A percentile compares a stretch with the other conserved stretches of the same genome.
These are phyloP conservation scores for Quambalaria eucalypti DNA, from an alignment of 1,284 basidiomycete genomes.

Conservation along the genomic window DNA sequence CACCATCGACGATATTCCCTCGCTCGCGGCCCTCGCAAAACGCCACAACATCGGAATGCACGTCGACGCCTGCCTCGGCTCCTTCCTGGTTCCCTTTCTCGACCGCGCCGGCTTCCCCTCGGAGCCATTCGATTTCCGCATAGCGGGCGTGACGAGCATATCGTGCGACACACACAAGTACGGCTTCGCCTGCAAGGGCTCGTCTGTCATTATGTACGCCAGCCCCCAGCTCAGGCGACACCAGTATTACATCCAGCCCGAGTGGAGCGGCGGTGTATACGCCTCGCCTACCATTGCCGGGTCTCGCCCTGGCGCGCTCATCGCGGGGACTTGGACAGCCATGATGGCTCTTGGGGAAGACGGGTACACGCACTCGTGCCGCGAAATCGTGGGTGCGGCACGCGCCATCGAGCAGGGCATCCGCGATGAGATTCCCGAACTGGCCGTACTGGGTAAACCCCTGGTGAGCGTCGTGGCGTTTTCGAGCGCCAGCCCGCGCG, in stretches of 20 bases:
- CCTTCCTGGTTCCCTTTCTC: conserved; percentile 48
- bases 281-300: conserved; percentile 33
- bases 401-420: conserved; percentile 63
- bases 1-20: conserved; percentile 68
- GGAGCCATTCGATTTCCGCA: conserved; percentile 43
- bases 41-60: conserved; percentile 74
- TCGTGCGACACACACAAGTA: conserved; percentile 47
- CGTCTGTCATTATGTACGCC: conserved; percentile 39
- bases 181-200: conserved; percentile 36
- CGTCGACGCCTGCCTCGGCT: conserved; percentile 53
- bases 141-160: conserved; percentile 43
- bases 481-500: conserved; percentile 52
- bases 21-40: conserved; percentile 67
- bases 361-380: conserved; percentile 86
- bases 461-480: conserved; percentile 86
- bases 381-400: conserved; percentile 67
- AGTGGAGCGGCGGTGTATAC: conserved; percentile 46
- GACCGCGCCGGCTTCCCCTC: conserved; percentile 33
- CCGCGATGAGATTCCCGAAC: conserved; percentile 58
- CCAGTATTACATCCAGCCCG: conserved; percentile 45
- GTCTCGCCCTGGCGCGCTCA: conserved; percentile 72
- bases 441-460: conserved; percentile 79
- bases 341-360: conserved; percentile 83
- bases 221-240: conserved; percentile 27
- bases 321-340: conserved; percentile 92